Evolutionary conservation across 768 basidiomycete genomes (phyloP).

Genomic region (Boletus speciosus): DNA sequence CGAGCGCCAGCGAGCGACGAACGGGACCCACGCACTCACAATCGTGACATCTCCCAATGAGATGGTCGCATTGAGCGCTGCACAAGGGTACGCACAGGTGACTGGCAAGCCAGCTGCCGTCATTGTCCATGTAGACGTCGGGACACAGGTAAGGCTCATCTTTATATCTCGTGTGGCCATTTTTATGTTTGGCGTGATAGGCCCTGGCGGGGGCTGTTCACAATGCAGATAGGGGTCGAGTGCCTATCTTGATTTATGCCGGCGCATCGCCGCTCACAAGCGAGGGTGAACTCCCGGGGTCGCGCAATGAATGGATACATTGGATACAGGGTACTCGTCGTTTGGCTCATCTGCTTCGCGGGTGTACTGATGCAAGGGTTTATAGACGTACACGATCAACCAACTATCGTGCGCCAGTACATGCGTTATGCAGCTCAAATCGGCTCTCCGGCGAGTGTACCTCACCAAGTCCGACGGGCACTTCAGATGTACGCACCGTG

Average conservation of each 20-base stretch:
- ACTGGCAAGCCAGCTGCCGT: constrained; percentile 67
- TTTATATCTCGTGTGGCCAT: neutral
- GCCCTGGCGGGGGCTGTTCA: constrained; percentile 69
- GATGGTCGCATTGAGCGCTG: constrained; percentile 70
- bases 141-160: constrained; percentile 50
- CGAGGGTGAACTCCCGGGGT: constrained; percentile 55
- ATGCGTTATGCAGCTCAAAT: constrained; percentile 68
- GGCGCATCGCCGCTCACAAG: constrained; percentile 62
- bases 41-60: constrained; percentile 73
- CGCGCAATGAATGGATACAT: constrained; percentile 72
- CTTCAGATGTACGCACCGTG: constrained; percentile 53
- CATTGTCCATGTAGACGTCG: constrained; percentile 72
- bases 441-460: constrained; percentile 47
- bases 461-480: constrained; percentile 52
- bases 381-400: constrained; percentile 67
- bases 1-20: constrained; percentile 44
- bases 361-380: neutral
- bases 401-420: constrained; percentile 69
- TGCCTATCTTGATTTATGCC: constrained; percentile 68
- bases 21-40: constrained; percentile 39
- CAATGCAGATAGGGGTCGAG: constrained; percentile 59
- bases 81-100: constrained; percentile 67
- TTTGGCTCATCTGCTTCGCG: neutral
- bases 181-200: constrained; percentile 27
- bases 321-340: constrained; percentile 57